Base-by-base conservation (phyloP, 1,284 basidiomycete genomes). In the Cryptococcus sp. region DNA sequence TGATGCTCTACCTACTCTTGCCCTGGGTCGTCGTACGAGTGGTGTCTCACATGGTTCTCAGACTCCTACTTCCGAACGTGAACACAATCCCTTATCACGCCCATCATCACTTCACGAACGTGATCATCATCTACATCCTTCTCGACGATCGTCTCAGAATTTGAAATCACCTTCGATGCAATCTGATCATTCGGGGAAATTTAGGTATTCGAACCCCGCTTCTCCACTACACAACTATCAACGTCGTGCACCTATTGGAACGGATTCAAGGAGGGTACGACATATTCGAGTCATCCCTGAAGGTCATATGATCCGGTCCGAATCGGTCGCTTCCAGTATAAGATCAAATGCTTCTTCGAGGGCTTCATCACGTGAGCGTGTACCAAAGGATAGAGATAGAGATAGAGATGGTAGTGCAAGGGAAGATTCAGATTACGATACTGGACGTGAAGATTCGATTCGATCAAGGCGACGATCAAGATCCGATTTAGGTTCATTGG, bases 31-130 rank as follows among this genome's bases (percentile, higher is more conserved):
- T 7, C 66, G 73, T 36, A 55, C 66, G 1, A 72, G 71, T 16
- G 62, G 67, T 7, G 55, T 59, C 0, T 73, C 69, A 19, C 66
- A 65, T 19, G 72, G 72, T 1, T 69, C 68, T 41, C 63, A 67
- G 31, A 76, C 76, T 1, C 76, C 75, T 0, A 76, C 67, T 0
- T 72, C 70, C 24, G 76, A 77, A 32, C 52, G 63, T 16, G 74
- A 65, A 21, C 57, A 60, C 2, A 53, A 52, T 45, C 53, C 14
- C 37, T 39, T n/a, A 2, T 72, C 69, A 0, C 56, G 74, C 0
- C 71, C 72, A 0, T 63, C 69, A 2, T 72, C 70, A 2, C 32
- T 41, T 7, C 70, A 28, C 48, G 39, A 28, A 24, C 48, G 37
- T 10, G 19, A 34, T 40, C 32, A 16, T 39, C 32, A 22, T 46